Base-by-base conservation (phyloP, 768 basidiomycete species). In the Cubamyces sp. region DNA sequence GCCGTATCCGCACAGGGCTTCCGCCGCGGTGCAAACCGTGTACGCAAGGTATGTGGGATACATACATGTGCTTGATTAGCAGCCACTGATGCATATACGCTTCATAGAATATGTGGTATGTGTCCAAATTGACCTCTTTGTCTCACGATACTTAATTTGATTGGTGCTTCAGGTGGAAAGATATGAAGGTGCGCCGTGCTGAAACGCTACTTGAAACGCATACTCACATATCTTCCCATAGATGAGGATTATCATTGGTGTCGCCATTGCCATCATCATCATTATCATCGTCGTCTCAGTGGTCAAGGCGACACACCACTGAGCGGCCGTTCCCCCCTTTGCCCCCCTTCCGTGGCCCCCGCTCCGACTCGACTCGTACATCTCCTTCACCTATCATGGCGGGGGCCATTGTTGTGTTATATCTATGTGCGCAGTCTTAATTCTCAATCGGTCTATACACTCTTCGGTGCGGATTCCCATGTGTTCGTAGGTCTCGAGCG, bases 1-100 rank as follows among this genome's bases (percentile, higher is more conserved):
- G 96, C 97, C 30, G 92, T 96, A 43, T 97, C 95, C 25, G 97
- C 97, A n/a, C 96, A 99, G 79, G 94, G 95, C 26, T 99, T 99
- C 87, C 88, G 95, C 64, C 85, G 94, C 66, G 96, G 97, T 67
- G 97, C 97, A 54, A 98, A 98, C 79, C 84, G 93, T 63, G 97
- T 99, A 55, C 88, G 97, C 75, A 99, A 98, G 86, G 94, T 95
- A 71, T 67, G 86, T 81, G 6, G 26, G 6, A 37, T 37, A 25
- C 26, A 25, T 25, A 14, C 25, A 7, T 45, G 23, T 46, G 46
- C 40, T n/a, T 40, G 52, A 41, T 56, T 26, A n/a, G 42, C 14
- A 19, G 19, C 45, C 18, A 5, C 48, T 52, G 40, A 53, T 40
- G 25, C 7, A 2, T 26, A 12, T 16, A 9, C 19, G 37, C n/a